Percentiles rank a stretch among this genome's conserved stretches.
Evolutionary conservation across 805 yeast species (phyloP).

Genomic region (Candida xiaguanensis): DNA sequence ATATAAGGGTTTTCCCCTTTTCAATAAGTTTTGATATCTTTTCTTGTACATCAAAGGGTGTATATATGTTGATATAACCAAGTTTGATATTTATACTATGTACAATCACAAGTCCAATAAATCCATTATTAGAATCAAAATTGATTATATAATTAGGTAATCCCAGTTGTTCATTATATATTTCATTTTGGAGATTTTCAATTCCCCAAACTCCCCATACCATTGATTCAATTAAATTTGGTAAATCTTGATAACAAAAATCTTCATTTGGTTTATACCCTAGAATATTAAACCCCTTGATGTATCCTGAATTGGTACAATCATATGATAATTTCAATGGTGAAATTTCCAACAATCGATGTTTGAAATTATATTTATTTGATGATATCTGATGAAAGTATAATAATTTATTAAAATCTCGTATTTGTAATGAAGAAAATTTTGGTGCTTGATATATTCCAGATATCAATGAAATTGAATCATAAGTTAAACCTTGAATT

Average conservation of each 20-base stretch:
- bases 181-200: background rate
- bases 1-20: slow-evolving; percentile 30
- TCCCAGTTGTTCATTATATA: background rate
- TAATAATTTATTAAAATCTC: slow-evolving; percentile 48
- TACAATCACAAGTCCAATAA: slow-evolving; percentile 54
- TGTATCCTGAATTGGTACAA: background rate
- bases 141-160: slow-evolving; percentile 4
- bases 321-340: slow-evolving; percentile 26
- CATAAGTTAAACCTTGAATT: slow-evolving; percentile 23
- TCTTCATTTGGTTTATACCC: slow-evolving; percentile 16
- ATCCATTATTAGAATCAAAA: slow-evolving; percentile 12
- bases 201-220: slow-evolving; percentile 32
- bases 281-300: slow-evolving; percentile 22
- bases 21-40: slow-evolving; percentile 12
- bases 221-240: slow-evolving; percentile 37
- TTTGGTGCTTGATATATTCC: slow-evolving; percentile 31
- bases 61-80: slow-evolving; percentile 49
- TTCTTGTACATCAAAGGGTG: slow-evolving; percentile 36
- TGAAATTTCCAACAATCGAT: slow-evolving; percentile 19
- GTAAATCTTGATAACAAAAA: slow-evolving; percentile 22
- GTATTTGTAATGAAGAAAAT: slow-evolving; percentile 49
- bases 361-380: slow-evolving; percentile 18
- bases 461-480: slow-evolving; percentile 22
- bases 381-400: slow-evolving; percentile 46
- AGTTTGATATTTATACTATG: slow-evolving; percentile 55